These are phyloP conservation scores for Odontarrhena argentea DNA, from an alignment of 345 rosid genomes.

Conservation along the genomic window DNA sequence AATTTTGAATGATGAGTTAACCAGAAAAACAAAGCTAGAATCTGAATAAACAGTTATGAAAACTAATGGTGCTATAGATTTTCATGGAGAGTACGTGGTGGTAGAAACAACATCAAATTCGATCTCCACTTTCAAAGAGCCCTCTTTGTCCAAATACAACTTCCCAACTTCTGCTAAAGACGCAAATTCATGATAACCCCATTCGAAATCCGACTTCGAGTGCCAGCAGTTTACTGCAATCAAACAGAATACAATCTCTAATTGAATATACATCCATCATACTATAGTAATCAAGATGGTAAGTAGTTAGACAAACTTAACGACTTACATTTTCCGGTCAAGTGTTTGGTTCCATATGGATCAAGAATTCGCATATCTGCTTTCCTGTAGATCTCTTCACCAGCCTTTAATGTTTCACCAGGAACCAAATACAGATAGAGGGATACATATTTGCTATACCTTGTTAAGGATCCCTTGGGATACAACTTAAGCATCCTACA, in stretches of 20 bases:
- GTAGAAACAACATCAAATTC: conserved; percentile 13
- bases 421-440: background rate
- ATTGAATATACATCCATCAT: background rate
- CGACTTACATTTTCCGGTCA: background rate
- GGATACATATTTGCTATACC: background rate
- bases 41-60: background rate
- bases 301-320: background rate
- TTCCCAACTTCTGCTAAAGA: conserved; percentile 1
- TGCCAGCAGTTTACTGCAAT: background rate
- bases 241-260: background rate
- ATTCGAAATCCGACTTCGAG: background rate
- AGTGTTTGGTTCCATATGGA: conserved; percentile 2
- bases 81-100: conserved; percentile 2
- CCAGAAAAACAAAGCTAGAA: background rate
- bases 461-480: background rate
- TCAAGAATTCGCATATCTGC: background rate
- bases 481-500: background rate
- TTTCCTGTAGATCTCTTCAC: conserved; percentile 1
- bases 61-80: background rate
- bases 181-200: background rate
- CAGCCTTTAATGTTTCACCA: background rate
- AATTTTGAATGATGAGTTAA: background rate
- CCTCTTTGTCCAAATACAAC: conserved; percentile 24
- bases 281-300: background rate
- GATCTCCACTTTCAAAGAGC: conserved; percentile 7